Percentiles rank a stretch among this genome's conserved stretches.
phyloP scores from a whole-genome alignment of 140 eudicot genomes.

The Bidens hawaiensis region DNA sequence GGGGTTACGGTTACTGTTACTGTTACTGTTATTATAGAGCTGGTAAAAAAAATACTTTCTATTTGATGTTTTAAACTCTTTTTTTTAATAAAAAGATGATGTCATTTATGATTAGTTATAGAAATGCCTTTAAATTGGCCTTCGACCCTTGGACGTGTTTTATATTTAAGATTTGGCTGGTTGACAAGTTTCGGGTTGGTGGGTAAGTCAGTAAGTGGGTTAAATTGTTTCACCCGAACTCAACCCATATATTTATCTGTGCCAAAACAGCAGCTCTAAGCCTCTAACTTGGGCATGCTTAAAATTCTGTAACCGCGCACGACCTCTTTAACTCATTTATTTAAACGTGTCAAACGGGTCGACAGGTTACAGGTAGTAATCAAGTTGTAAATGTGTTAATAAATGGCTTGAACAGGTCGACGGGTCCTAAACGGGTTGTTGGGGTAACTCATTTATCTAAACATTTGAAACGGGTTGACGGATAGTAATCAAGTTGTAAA shows the following conservation, averaged over 20 bases:
- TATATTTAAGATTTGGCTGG: background rate
- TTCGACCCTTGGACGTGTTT: background rate
- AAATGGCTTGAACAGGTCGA: background rate
- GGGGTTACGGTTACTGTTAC: no score
- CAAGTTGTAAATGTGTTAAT: background rate
- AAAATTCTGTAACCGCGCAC: background rate
- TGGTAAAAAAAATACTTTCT: no score
- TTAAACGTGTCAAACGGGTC: background rate
- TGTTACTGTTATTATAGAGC: no score
- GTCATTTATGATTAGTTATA: background rate
- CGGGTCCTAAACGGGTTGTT: background rate
- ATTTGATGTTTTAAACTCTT: no score
- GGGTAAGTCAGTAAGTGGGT: no score
- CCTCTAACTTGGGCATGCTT: background rate
- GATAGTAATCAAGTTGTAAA: no score
- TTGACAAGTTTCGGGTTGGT: background rate
- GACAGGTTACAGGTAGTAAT: no score
- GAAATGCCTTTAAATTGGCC: background rate
- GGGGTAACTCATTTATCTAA: no score
- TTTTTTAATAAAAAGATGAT: background rate
- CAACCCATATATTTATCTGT: no score
- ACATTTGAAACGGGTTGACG: no score
- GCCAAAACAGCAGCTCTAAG: no score
- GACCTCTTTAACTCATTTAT: background rate
- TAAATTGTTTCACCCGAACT: no score